Evolutionary conservation across 768 basidiomycete genomes (phyloP), one percentile per base, ranked within the genome.

Genomic region (Rhodotorula taiwanensis): DNA sequence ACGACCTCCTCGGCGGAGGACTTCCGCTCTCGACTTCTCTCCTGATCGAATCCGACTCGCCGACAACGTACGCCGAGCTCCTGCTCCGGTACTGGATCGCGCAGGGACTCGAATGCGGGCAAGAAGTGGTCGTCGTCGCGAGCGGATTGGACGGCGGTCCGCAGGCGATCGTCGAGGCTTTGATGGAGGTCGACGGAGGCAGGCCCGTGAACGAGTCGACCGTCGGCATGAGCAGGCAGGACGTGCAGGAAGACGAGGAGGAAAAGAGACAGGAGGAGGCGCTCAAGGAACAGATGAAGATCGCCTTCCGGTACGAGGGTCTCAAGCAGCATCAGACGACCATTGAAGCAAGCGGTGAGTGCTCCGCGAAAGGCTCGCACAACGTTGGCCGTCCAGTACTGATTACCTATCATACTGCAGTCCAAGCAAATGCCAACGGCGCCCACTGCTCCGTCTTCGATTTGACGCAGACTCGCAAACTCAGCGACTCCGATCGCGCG

Each of bases 241-340:
- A 62, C 15, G 58, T 49, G 13, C 13, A 34, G 14, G 60, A 62
- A 25, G 71, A 71, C 27, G 72, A 72, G n/a, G 73, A 73, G 18
- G 79, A 79, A 68, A 73, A 71, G 18, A 55, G 55, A 42, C 25
- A 41, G 25, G 75, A 73, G 53, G 72, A 71, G 16, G 71, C 66
- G 47, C 69, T 70, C 7, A 66, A 71, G 45, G 72, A 60, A 2
- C 84, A 84, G 71, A 87, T 93, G 68, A 94, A 88, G 78, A 98
- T 99, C 71, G 95, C 95, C 34, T 99, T 95, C 89, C 82, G 95
- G 73, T 99, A 99, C 76, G 89, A 90, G 72, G 81, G 85, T 60
- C 88, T 97, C 88, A 88, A 86, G 77, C 85, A 81, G 76, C 94
- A 95, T 75, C 83, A 89, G 77, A 95, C 92, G 7, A 90, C 89